Evolutionary conservation across 768 basidiomycete genomes (phyloP).

Genomic region (Tephrocybe sp.): DNA sequence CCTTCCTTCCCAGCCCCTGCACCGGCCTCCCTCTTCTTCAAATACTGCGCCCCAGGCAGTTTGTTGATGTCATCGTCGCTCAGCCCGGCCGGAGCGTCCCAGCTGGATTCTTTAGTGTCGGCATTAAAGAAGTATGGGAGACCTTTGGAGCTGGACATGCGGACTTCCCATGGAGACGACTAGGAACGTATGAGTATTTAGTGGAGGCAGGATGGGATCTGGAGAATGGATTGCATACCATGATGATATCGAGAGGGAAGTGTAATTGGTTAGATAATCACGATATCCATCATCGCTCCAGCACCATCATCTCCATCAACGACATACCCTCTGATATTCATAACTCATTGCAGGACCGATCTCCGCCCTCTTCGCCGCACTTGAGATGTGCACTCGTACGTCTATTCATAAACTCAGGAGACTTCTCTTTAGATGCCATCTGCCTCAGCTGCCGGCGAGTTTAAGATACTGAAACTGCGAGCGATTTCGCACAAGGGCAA

Average conservation of each 20-base stretch:
- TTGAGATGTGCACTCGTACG: too few species aligned
- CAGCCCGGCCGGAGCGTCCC: slow-evolving; percentile 71
- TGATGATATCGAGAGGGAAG: not conserved
- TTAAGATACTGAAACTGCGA: too few species aligned
- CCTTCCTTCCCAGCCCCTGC: slow-evolving; percentile 25
- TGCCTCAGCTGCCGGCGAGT: too few species aligned
- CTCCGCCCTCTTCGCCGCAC: too few species aligned
- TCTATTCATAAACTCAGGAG: too few species aligned
- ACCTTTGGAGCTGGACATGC: slow-evolving; percentile 73
- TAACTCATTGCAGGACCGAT: too few species aligned
- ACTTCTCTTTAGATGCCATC: too few species aligned
- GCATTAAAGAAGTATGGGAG: slow-evolving; percentile 89
- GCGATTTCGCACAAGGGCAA: too few species aligned
- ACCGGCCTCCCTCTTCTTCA: slow-evolving; percentile 11
- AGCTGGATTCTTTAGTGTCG: slow-evolving; percentile 65
- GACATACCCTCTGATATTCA: too few species aligned
- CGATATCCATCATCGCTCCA: too few species aligned
- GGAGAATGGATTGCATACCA: not conserved
- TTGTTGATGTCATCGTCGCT: slow-evolving; percentile 54
- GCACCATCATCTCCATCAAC: too few species aligned
- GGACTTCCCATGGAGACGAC: slow-evolving; percentile 71
- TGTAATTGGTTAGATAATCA: not conserved
- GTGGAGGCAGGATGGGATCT: not conserved
- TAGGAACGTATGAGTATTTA: not conserved
- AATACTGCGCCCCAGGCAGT: slow-evolving; percentile 68